Base-by-base conservation (phyloP, 2,329 filamentous ascomycete genomes). In the Penicillium concentricum region DNA sequence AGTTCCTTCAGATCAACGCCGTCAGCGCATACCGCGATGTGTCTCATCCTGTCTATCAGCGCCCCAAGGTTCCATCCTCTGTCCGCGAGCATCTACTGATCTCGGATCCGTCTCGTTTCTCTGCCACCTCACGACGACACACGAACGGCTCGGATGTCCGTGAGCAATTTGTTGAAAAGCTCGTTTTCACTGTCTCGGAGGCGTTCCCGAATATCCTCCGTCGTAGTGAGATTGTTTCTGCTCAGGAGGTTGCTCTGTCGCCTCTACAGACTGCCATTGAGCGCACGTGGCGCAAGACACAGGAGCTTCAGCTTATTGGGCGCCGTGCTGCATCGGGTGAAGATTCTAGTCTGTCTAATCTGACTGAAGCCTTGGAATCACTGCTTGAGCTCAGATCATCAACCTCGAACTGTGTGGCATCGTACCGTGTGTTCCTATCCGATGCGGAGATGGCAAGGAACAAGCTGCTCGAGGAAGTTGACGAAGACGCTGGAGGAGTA, bases 241-340 rank as follows among this genome's bases (percentile, higher is more conserved):
- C 84, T 1, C 83, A 87, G 18, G 87, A 88, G 47, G 73, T 91
- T 18, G 81, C 81, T 12, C 79, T 97, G 26, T 84, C 83, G 32
- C 87, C 92, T 7, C 80, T 94, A 57, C 89, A 97, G 74, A 92
- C 91, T n/a, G 93, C 89, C 0, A 81, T 97, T 59, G 93, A 97
- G 72, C 87, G 93, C 16, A 93, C 94, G 32, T 88, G 91, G 66
- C 86, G 92, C 57, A 97, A 97, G 79, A 96, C 93, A 0, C 85
- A 90, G 57, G 93, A 97, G 74, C 84, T 97, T 78, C 80, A 85
- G 1, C 76, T 82, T 0, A 79, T 96, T 1, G 91, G 96, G 71
- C 90, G 88, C 71, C 86, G 87, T 48, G 81, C 93, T 9, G 77
- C 81, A 1, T 87, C 90, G 22, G 89, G 88, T 5, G 90, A 93